Conservation (phyloP, 805 yeast genomes). For the Blastobotrys parvus region DNA sequence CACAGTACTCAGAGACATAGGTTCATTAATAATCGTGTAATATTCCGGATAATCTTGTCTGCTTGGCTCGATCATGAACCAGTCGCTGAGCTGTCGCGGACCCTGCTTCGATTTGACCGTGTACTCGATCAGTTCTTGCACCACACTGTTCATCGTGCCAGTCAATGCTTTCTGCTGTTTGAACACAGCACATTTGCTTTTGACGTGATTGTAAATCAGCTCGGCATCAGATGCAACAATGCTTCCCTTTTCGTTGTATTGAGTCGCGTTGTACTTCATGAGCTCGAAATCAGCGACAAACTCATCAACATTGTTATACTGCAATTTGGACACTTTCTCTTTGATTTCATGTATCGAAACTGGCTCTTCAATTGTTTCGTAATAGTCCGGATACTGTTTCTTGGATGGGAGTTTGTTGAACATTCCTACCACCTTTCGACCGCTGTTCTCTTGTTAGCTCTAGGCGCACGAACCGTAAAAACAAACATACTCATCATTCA, state of each 20-base stretch:
- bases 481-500: constrained; percentile 2
- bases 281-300: constrained; percentile 54
- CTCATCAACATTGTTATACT: constrained; percentile 30
- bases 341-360: constrained; percentile 49
- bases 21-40: constrained; percentile 58
- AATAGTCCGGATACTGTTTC: constrained; percentile 79
- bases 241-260: constrained; percentile 60
- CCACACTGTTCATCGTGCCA: constrained; percentile 16
- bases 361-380: constrained; percentile 51
- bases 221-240: constrained; percentile 61
- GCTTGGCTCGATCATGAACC: constrained; percentile 70
- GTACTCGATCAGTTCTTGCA: constrained; percentile 37
- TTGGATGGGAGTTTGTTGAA: constrained; percentile 68
- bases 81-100: constrained; percentile 46
- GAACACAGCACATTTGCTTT: constrained; percentile 38
- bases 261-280: constrained; percentile 62
- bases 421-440: constrained; percentile 4
- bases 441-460: neutral
- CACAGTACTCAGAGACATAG: constrained; percentile 64
- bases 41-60: constrained; percentile 72
- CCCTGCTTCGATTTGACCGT: constrained; percentile 11
- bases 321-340: constrained; percentile 34
- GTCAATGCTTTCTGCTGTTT: constrained; percentile 10
- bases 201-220: constrained; percentile 47
- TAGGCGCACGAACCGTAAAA: no score